These are phyloP conservation scores for Trichopus zeylanicus DNA, from an alignment of 116 monocot genomes.

Conservation along the genomic window DNA sequence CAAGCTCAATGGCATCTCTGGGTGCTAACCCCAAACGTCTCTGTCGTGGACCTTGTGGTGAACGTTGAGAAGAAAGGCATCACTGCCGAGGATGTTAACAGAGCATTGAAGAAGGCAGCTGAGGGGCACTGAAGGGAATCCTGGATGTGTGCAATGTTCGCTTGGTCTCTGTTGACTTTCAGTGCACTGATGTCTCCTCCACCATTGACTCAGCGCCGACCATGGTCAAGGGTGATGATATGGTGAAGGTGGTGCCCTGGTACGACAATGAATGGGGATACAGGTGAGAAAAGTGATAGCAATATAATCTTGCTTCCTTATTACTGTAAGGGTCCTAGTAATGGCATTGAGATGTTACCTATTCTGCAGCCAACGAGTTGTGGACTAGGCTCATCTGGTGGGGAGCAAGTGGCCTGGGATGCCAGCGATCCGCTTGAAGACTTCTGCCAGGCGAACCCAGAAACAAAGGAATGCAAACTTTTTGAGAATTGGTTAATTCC, in stretches of 20 bases:
- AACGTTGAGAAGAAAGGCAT: conserved; percentile 86
- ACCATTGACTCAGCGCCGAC: conserved; percentile 81
- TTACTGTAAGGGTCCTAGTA: too few species aligned
- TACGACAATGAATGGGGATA: too few species aligned
- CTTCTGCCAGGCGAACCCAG: too few species aligned
- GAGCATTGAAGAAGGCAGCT: conserved; percentile 81
- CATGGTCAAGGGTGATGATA: conserved; percentile 99
- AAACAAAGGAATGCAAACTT: conserved; percentile 84
- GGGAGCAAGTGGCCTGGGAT: conserved; percentile 76
- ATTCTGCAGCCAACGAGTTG: too few species aligned
- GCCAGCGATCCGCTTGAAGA: conserved; percentile 68
- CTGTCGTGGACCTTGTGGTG: conserved; percentile 82
- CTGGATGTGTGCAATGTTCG: conserved; percentile 81
- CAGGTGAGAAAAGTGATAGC: too few species aligned
- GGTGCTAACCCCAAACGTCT: conserved; percentile 90
- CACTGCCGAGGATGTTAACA: too few species aligned
- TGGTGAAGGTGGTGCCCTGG: conserved; percentile 98
- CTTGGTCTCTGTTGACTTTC: conserved; percentile 85
- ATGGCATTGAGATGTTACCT: too few species aligned
- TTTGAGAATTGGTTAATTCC: conserved; percentile 42
- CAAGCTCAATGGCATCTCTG: conserved; percentile 85
- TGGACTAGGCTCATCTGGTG: too few species aligned
- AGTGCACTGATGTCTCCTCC: conserved; percentile 80
- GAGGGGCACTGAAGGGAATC: conserved; percentile 66
- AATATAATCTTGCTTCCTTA: too few species aligned